Percentiles rank a stretch among this genome's conserved stretches.
Conservation (phyloP, 179 eudicot species). For the Silene coronaria region DNA sequence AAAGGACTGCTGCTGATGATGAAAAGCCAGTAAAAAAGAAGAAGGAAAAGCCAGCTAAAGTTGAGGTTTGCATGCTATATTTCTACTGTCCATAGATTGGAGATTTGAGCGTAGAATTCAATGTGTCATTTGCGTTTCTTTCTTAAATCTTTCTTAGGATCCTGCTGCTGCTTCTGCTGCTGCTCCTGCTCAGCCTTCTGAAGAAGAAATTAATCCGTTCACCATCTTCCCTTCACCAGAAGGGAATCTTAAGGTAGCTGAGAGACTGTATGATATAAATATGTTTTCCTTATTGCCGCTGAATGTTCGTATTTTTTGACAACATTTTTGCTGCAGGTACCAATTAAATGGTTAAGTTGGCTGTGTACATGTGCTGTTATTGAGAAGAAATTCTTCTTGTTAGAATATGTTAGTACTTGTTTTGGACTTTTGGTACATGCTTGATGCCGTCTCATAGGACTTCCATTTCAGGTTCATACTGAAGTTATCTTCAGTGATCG, state of each 20-base stretch:
- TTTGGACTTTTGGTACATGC: neutral
- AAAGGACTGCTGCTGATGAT: conserved; percentile 86
- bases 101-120: neutral
- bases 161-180: conserved; percentile 30
- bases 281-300: neutral
- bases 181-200: conserved; percentile 49
- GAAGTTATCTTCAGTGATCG: conserved; percentile 79
- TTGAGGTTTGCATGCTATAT: conserved; percentile 43
- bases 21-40: conserved; percentile 84
- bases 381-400: neutral
- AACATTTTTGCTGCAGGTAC: neutral
- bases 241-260: conserved; percentile 70
- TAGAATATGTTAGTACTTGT: neutral
- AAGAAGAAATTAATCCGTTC: conserved; percentile 87
- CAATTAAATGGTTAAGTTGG: neutral
- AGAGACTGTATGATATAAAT: neutral
- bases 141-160: conserved; percentile 37
- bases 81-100: neutral
- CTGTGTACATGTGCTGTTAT: neutral
- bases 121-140: conserved; percentile 15
- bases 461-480: conserved; percentile 72
- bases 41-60: conserved; percentile 86
- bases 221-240: conserved; percentile 81
- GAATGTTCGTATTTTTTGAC: neutral
- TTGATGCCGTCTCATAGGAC: neutral